Evolutionary conservation across 164 flowering plant species (phyloP), one percentile per base, ranked within the genome.

Genomic region (Sedum album): DNA sequence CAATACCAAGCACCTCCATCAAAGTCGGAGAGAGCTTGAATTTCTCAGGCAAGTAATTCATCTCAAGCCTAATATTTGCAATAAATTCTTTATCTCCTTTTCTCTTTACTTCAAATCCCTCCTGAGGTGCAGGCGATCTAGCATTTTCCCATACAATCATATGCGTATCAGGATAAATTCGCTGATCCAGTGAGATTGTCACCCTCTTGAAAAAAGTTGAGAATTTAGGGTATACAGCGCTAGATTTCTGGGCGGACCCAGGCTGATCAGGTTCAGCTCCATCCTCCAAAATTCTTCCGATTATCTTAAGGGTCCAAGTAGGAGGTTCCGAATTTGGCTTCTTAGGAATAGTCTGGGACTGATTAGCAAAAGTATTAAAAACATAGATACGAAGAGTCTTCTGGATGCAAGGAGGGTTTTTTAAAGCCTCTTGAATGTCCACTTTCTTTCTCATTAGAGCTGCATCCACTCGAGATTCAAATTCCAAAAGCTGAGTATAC

Each of bases 271-370:
- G 82, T 65, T 82, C 82, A 11, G 71, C 72, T 38, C 81, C 84
- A n/a, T 82, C 84, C 65, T 82, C 84, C 75, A 82, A 71, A 42
- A 82, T 79, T 72, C 85, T 78, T 51, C 85, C 85, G 66, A 79
- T 70, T n/a, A 82, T 77, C 73, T 79, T 82, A 23, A 82, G 81
- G 17, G 85, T 79, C 85, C 82, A 82, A 10, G 74, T 77, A 39
- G 85, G 85, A 8, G 85, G 78, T 60, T 82, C 85, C 7, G 77
- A 78, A 74, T 77, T 78, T 49, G 67, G 67, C 17, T 76, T 79
- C 69, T 70, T 74, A 13, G 85, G 79, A 17, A 81, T 73, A 18
- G 80, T 67, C 38, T 65, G 72, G 21, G 69, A 41, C 72, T 82
- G 85, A 69, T 82, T 82, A n/a, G 85, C 79, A 65, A 65, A 65